Evolutionary conservation across 192 early-diverging fungal species (phyloP), one percentile per base, ranked within the genome.

Genomic region (Haplosporangium gracile): DNA sequence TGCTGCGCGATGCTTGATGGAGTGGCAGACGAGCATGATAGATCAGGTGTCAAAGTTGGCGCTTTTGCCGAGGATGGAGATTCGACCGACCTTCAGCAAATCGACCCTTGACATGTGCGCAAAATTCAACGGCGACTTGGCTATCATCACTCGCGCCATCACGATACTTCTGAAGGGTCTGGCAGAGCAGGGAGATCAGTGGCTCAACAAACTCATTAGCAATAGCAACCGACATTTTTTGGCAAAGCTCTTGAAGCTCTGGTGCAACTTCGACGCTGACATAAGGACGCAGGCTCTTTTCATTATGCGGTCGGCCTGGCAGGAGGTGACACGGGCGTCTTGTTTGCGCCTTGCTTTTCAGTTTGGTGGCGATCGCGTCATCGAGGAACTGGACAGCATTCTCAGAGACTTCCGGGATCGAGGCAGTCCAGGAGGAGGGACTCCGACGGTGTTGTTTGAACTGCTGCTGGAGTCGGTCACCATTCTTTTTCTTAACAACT

Each of bases 341-440:
- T 85, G 83, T 63, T n/a, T 85, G 2, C 68, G 83, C 13, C 78
- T 60, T 40, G 78, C 78, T 11, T 85, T 77, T 39, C 65, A 80
- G 32, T 16, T 68, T 42, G 83, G 83, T 24, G 83, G 83, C 7
- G 78, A 85, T 36, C 63, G 63, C 49, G 77, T 70, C 45, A 85
- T 85, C 20, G 78, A 77, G 39, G 83, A 85, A 49, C 69, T 85
- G 16, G 65, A 80, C 45, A 72, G 55, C 16, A 85, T 85, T 49
- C 42, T 85, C 40, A 39, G 57, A 15, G 83, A 85, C 39, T 85
- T 80, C 32, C 68, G 78, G 5, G 29, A 79, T 34, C 83, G 70
- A 39, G 78, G 69, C 18, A 76, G 78, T 26, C 83, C 83, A 5
- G 83, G 83, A 80, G 83, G 83, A 38, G 75, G 78, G 6, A 85